Evolutionary conservation across 2,329 filamentous ascomycete species (phyloP), one percentile per base, ranked within the genome.

Genomic region (Fusarium floridanum): DNA sequence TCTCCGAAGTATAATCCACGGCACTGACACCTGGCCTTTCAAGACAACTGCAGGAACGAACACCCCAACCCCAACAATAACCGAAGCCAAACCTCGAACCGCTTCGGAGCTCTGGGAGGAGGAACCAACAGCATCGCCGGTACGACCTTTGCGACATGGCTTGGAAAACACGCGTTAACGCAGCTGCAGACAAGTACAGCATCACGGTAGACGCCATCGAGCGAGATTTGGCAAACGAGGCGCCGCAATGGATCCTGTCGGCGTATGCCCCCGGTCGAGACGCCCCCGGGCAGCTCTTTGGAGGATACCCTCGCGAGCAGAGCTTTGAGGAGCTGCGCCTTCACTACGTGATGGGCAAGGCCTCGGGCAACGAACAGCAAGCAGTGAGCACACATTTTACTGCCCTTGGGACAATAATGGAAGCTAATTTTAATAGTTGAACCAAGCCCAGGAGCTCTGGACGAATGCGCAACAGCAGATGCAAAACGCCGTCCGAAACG

Each of bases 281-380:
- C 76, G 91, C 93, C 2, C 95, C 95, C 0, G 90, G 91, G 20
- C 95, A 98, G 82, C 87, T 98, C 1, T 95, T 98, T 78, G 95
- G 95, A 62, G 95, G 95, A 2, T 88, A 87, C 53, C 87, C 90
- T 7, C 89, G 95, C 20, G 96, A 98, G 82, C 93, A 95, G 81
- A 97, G 95, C 79, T 93, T 93, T 45, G 96, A 98, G 82, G 96
- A 98, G 83, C 89, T 97, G 81, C 90, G 95, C 60, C 81, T 95
- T 24, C 92, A 95, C 80, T 95, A 96, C 79, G 86, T 91, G 77
- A 79, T 81, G 62, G 90, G 90, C 2, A 85, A 87, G 45, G 88
- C 90, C 10, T 80, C 88, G 9, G 93, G 93, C 1, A 93, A 91
- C 66, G 83, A 85, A 14, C 84, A 88, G 65, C 84, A 85, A 65